Evolutionary conservation across 306 rosid genomes (phyloP).

Genomic region (Comarum palustre): DNA sequence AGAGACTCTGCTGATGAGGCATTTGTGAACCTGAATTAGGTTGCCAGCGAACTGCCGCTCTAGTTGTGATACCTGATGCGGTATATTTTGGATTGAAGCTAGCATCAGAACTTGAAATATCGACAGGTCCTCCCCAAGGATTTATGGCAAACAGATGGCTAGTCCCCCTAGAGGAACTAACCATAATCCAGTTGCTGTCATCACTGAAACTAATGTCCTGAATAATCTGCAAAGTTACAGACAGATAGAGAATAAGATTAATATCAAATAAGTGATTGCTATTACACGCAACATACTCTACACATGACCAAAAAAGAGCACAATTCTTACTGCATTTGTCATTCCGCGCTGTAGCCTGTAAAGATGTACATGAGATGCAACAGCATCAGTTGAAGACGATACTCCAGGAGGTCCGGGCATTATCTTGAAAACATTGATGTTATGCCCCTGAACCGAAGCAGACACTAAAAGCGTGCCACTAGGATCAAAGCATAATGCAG

Average conservation of each 20-base stretch:
- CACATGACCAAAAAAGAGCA: conserved; percentile 1
- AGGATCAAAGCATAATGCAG: conserved; percentile 90
- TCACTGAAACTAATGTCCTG: conserved; percentile 91
- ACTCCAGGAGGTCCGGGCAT: conserved; percentile 48
- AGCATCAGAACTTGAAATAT: conserved; percentile 54
- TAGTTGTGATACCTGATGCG: conserved; percentile 34
- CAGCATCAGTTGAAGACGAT: conserved; percentile 42
- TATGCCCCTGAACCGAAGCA: conserved; percentile 92
- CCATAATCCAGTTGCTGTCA: conserved; percentile 98
- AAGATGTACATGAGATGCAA: conserved; percentile 61
- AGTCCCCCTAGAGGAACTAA: conserved; percentile 96
- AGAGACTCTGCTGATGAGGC: conserved; percentile 49
- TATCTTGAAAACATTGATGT: conserved; percentile 82
- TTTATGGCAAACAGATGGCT: conserved; percentile 89
- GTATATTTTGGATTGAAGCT: conserved; percentile 38
- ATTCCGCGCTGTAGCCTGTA: conserved; percentile 91
- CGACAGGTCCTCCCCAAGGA: conserved; percentile 74
- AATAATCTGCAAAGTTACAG: conserved; percentile 61
- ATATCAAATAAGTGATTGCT: conserved; percentile 12
- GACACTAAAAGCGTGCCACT: conserved; percentile 90
- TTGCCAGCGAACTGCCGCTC: conserved; percentile 38
- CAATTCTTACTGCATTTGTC: conserved; percentile 78
- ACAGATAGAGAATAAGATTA: not conserved
- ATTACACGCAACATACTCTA: not conserved
- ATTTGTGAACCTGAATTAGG: conserved; percentile 40